Conservation (phyloP, 2,329 filamentous ascomycete genomes). For the Didymella exigua region DNA sequence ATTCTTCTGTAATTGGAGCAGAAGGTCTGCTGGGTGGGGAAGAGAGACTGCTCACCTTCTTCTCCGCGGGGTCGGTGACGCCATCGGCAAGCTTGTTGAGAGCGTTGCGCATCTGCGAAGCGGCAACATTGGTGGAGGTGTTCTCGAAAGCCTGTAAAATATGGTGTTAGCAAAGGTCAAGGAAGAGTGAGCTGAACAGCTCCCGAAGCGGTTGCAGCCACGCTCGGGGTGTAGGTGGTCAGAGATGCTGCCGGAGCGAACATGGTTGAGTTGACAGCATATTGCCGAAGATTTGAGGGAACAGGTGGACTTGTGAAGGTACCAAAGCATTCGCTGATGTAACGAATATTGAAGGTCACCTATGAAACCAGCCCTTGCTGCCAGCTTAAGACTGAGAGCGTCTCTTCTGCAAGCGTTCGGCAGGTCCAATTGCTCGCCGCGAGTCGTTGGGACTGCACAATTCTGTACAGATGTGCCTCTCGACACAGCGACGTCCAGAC, state of each 20-base stretch:
- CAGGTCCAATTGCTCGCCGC: not conserved
- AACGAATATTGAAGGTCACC: not conserved
- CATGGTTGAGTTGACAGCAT: not conserved
- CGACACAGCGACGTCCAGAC: not conserved
- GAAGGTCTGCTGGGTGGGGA: not conserved
- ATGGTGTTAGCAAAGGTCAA: slow-evolving; percentile 9
- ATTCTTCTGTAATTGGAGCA: not conserved
- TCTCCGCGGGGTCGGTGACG: slow-evolving; percentile 75
- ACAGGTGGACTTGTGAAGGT: not conserved
- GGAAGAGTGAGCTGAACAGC: not conserved
- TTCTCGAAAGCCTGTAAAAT: slow-evolving; percentile 88
- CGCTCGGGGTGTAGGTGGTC: not conserved
- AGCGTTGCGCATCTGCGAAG: slow-evolving; percentile 98
- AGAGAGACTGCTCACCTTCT: slow-evolving; percentile 67
- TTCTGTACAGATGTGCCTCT: not conserved
- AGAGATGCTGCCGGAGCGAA: not conserved
- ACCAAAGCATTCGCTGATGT: not conserved
- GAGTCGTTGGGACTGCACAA: not conserved
- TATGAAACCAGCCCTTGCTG: not conserved
- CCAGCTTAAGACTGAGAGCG: not conserved
- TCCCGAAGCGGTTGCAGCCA: not conserved
- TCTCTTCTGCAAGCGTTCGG: not conserved
- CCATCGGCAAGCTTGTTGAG: slow-evolving; percentile 91
- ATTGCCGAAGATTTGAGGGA: not conserved
- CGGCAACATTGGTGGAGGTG: slow-evolving; percentile 96